Base-by-base conservation (phyloP, 169 alveolate genomes). In the Cryptosporidium meleagridis region DNA sequence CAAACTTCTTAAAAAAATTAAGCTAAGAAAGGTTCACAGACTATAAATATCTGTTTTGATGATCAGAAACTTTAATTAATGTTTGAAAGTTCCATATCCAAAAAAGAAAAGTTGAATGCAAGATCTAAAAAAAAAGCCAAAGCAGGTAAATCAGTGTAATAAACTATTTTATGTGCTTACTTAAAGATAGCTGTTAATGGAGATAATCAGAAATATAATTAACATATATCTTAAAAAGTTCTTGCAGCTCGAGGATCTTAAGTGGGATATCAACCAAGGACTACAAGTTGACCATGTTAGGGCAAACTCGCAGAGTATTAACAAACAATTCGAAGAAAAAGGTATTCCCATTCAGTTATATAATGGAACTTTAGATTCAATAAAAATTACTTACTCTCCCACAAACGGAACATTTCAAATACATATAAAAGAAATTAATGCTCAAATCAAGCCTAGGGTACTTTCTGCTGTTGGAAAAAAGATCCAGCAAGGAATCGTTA, bases 221-320 rank as follows among this genome's bases (percentile, higher is more conserved):
- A 80, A 80, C 45, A 21, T 80, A 44, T 80, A 65, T 67, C 59
- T 80, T n/a, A 61, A 41, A 48, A 41, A 62, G 67, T 62, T 80
- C 53, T 41, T 80, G 29, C 89, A 59, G 0, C 75, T 80, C 26
- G 89, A 80, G 44, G 75, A 80, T 62, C 65, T 80, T 9, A 80
- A 59, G 33, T 80, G 89, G 89, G 89, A 80, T 9, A 23, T 80
- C 23, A 62, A 21, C 45, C 80, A 80, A 62, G 89, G 89, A n/a
- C 39, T 80, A 2, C 61, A 80, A 26, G 23, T 80, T 45, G 89
- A 80, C 53, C 59, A 80, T 62, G 59, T 62, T 21, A 59, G 31
- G 62, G 33, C 59, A 7, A 80, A 80, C 18, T 62, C 73, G 3
- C 51, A 26, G 4, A 48, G 75, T 29, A 80, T 80, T 16, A 80